These are phyloP conservation scores for Neurospora sp. DNA, from an alignment of 495 filamentous ascomycete species.

Conservation along the genomic window DNA sequence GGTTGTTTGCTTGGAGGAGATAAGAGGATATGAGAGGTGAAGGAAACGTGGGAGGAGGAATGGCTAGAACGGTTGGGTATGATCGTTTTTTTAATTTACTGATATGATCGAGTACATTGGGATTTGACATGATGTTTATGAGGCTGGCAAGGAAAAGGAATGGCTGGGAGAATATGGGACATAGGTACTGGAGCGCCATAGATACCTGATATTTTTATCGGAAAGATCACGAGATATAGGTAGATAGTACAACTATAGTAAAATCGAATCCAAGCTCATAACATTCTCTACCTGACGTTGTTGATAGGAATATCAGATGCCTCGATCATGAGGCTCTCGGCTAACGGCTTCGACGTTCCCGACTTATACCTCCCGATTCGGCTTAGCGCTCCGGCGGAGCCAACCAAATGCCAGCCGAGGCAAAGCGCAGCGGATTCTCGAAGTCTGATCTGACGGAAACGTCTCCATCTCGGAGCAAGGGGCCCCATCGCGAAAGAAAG, in stretches of 20 bases:
- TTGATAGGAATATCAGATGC: neutral
- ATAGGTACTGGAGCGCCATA: neutral
- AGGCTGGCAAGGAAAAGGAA: neutral
- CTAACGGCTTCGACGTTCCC: neutral
- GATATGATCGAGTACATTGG: neutral
- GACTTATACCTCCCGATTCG: neutral
- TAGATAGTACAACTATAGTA: neutral
- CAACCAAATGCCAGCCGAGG: neutral
- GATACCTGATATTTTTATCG: neutral
- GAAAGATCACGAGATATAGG: neutral
- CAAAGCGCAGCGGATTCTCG: neutral
- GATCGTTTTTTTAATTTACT: neutral
- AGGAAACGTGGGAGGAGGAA: neutral
- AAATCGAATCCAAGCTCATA: neutral
- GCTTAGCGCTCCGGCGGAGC: neutral
- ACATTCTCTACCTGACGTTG: neutral
- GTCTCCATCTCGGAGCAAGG: neutral
- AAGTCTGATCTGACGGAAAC: neutral
- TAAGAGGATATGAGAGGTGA: neutral
- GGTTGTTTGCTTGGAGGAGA: constrained; percentile 7
- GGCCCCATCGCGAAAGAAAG: neutral
- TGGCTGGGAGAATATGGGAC: neutral
- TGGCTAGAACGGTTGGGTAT: neutral
- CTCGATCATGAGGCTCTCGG: neutral
- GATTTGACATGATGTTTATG: neutral